Evolutionary conservation across 257 asterid genomes (phyloP), one percentile per base, ranked within the genome.

Genomic region (Solanum microdontum): DNA sequence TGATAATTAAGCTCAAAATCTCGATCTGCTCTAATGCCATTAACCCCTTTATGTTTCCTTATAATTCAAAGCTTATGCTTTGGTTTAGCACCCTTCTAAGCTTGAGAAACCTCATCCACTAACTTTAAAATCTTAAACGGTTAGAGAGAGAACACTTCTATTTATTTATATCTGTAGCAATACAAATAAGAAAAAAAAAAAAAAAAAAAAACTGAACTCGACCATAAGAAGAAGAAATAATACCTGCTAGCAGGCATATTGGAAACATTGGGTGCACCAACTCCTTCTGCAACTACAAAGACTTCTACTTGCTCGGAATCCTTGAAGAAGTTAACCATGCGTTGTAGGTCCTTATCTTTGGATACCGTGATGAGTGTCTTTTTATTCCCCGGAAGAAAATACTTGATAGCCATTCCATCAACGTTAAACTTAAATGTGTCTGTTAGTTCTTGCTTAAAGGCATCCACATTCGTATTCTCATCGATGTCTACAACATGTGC

Each of bases 251-350:
- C 96, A 30, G 98, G 99, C 95, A 93, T 89, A 90, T 83, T 91
- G 82, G 94, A 90, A 13, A 90, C 91, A 83, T 93, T 93, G 6
- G 91, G 94, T 26, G 95, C 93, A 79, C 83, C 93, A 89, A 92
- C 96, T 88, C 93, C 98, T 80, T 93, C 97, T 3, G 92, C 91
- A 75, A 93, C 90, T 43, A 97, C 89, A 88, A 97, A 97, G 86
- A 97, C 96, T 91, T 97, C 99, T 24, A 96, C 99, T 88, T 97
- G 99, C 89, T 97, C 99, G 23, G 98, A 89, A 34, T 97, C 98
- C 91, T 94, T 93, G 88, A 94, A 96, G 91, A 95, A 95, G 93
- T 96, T 96, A 82, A 97, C 89, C 99, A 97, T 95, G 75, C 99
- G 98, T 90, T 95, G 92, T 62, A 97, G 96, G 86, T 97, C 99